Percentiles rank a stretch among this genome's conserved stretches.
Conservation (phyloP, 176 grass and related monocot species). For the Zea luxurians region DNA sequence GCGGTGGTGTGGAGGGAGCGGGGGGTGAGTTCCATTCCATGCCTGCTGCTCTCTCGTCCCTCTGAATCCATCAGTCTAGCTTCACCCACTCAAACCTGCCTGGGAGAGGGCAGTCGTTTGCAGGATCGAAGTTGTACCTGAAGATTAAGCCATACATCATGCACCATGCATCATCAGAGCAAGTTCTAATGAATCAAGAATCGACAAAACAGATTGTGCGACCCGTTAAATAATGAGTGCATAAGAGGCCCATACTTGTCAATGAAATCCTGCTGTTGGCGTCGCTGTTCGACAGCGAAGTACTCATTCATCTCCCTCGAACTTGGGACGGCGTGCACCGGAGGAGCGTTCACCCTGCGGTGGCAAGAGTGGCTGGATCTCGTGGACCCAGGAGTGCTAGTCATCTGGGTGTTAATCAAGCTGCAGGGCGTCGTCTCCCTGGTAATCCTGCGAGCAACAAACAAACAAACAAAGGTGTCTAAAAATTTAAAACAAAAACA, state of each 20-base stretch:
- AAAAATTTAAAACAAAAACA: background rate
- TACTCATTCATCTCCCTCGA: slow-evolving; percentile 46
- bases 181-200: background rate
- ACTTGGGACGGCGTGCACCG: slow-evolving; percentile 15
- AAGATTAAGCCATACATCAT: slow-evolving; percentile 16
- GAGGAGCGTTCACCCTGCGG: slow-evolving; percentile 22
- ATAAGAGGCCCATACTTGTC: slow-evolving; percentile 46
- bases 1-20: slow-evolving; percentile 42
- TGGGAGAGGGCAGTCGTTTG: slow-evolving; percentile 51
- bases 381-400: slow-evolving; percentile 44
- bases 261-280: slow-evolving; percentile 46
- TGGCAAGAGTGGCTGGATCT: slow-evolving; percentile 27
- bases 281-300: slow-evolving; percentile 33
- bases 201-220: background rate
- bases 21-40: slow-evolving; percentile 16
- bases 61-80: slow-evolving; percentile 39
- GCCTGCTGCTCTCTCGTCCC: background rate
- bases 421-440: slow-evolving; percentile 62
- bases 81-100: slow-evolving; percentile 65
- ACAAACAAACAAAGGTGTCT: background rate
- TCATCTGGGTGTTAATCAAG: slow-evolving; percentile 38
- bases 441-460: slow-evolving; percentile 33
- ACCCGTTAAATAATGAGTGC: background rate
- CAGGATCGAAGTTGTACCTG: slow-evolving; percentile 72
- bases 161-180: background rate